These are phyloP conservation scores for Rhytidiadelphus loreus DNA, from an alignment of 225 moss, liverwort and hornwort species.

Conservation along the genomic window DNA sequence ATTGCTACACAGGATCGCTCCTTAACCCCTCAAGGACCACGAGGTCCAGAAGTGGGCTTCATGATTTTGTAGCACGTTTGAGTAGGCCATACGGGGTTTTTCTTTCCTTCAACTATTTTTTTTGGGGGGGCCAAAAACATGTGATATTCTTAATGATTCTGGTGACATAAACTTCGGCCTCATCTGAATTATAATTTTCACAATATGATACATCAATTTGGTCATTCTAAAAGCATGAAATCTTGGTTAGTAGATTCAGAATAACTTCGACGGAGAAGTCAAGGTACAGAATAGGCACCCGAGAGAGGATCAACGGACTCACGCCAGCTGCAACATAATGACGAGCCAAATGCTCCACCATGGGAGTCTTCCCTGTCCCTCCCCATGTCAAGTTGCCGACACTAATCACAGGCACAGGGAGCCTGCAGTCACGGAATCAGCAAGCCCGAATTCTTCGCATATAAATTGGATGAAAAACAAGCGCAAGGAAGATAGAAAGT, in stretches of 20 bases:
- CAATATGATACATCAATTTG: background rate
- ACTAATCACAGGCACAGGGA: conserved; percentile 75
- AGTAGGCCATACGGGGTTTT: background rate
- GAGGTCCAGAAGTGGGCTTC: background rate
- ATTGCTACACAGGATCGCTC: background rate
- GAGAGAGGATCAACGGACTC: conserved; percentile 79
- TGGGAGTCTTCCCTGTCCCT: conserved; percentile 94
- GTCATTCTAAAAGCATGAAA: background rate
- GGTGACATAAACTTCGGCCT: background rate
- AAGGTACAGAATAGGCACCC: conserved; percentile 43
- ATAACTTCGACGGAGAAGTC: background rate
- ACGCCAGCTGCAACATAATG: conserved; percentile 57
- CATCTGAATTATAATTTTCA: background rate
- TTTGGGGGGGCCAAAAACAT: background rate
- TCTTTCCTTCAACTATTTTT: background rate
- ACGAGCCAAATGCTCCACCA: conserved; percentile 82
- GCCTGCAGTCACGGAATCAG: conserved; percentile 37
- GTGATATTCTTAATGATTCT: background rate
- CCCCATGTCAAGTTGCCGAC: conserved; percentile 98
- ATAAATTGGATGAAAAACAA: background rate
- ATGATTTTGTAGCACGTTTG: background rate
- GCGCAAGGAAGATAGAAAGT: background rate
- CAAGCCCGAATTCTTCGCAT: background rate
- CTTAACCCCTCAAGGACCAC: background rate
- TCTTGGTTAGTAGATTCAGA: background rate